A percentile compares a stretch with the other conserved stretches of the same genome.
Evolutionary conservation across 257 asterid genomes (phyloP).

Genomic region (Petrea volubilis): DNA sequence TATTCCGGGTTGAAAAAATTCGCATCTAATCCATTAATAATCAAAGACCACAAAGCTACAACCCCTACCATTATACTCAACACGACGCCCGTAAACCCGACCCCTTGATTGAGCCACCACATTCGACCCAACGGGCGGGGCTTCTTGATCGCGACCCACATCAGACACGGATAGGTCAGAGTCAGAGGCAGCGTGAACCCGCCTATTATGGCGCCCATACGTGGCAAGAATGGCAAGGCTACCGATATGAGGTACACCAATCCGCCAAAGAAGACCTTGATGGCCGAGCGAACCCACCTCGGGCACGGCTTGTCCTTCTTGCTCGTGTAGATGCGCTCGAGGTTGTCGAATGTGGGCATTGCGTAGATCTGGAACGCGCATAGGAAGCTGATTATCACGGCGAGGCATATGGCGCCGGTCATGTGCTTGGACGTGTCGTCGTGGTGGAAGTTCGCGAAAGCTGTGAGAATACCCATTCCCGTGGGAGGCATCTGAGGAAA

Average conservation of each 20-base stretch:
- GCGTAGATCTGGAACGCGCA: slow-evolving; percentile 74
- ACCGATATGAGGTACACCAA: slow-evolving; percentile 51
- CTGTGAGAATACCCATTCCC: slow-evolving; percentile 47
- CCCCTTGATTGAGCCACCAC: slow-evolving; percentile 55
- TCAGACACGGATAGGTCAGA: slow-evolving; percentile 67
- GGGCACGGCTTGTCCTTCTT: slow-evolving; percentile 54
- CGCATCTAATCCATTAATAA: slow-evolving; percentile 56
- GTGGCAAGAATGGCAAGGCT: slow-evolving; percentile 65
- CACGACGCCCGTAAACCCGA: slow-evolving; percentile 47
- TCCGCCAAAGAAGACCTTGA: slow-evolving; percentile 58
- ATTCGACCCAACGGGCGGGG: slow-evolving; percentile 30
- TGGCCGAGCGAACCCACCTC: slow-evolving; percentile 46
- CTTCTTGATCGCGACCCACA: slow-evolving; percentile 65
- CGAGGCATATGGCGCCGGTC: slow-evolving; percentile 34
- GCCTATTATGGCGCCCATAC: slow-evolving; percentile 51
- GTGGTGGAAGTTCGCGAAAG: slow-evolving; percentile 31
- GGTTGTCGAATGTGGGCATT: slow-evolving; percentile 69
- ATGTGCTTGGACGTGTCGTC: slow-evolving; percentile 40
- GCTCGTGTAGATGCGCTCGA: slow-evolving; percentile 44
- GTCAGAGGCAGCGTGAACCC: slow-evolving; percentile 56
- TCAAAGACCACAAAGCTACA: slow-evolving; percentile 57
- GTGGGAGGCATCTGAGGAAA: slow-evolving; percentile 32
- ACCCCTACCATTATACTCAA: slow-evolving; percentile 28
- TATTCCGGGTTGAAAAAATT: slow-evolving; percentile 63
- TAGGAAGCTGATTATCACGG: slow-evolving; percentile 41